A percentile compares a stretch with the other conserved stretches of the same genome.
Evolutionary conservation across 2,329 filamentous ascomycete genomes (phyloP).

Genomic region (Paradendryphiella salina): DNA sequence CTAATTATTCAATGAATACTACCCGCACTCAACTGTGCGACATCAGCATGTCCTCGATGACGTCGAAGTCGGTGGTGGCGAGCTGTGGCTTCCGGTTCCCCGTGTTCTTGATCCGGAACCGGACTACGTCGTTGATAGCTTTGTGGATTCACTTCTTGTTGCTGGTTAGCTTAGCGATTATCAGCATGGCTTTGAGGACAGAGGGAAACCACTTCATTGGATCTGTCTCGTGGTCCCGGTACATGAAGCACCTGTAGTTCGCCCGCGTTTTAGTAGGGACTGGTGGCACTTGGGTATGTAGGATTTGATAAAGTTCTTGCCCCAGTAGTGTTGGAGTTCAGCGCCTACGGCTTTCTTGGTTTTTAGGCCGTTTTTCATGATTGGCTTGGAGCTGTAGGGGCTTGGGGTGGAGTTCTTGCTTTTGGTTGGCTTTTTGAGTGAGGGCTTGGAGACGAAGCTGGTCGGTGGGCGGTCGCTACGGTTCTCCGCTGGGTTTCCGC

Average conservation of each 20-base stretch:
- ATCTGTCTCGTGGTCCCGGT: conserved; percentile 30
- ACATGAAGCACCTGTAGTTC: conserved; percentile 20
- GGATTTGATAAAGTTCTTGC: conserved; percentile 30
- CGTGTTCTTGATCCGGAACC: conserved; percentile 37
- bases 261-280: conserved; percentile 29
- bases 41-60: conserved; percentile 43
- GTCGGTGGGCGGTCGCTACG: background rate
- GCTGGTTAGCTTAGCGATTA: conserved; percentile 28
- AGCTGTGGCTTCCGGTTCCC: conserved; percentile 41
- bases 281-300: conserved; percentile 40
- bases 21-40: too few species aligned
- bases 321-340: conserved; percentile 37
- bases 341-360: conserved; percentile 31
- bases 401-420: conserved; percentile 26
- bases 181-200: conserved; percentile 34
- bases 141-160: conserved; percentile 31
- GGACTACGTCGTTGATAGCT: conserved; percentile 34
- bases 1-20: too few species aligned
- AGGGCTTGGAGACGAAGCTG: background rate
- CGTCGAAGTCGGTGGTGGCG: conserved; percentile 39
- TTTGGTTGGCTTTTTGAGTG: conserved; percentile 5
- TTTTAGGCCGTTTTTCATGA: conserved; percentile 33
- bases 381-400: conserved; percentile 20
- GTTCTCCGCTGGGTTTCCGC: background rate
- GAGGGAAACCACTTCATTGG: conserved; percentile 38